Evolutionary conservation across 2,329 filamentous ascomycete species (phyloP), one percentile per base, ranked within the genome.

Genomic region (Curvularia spicifera): DNA sequence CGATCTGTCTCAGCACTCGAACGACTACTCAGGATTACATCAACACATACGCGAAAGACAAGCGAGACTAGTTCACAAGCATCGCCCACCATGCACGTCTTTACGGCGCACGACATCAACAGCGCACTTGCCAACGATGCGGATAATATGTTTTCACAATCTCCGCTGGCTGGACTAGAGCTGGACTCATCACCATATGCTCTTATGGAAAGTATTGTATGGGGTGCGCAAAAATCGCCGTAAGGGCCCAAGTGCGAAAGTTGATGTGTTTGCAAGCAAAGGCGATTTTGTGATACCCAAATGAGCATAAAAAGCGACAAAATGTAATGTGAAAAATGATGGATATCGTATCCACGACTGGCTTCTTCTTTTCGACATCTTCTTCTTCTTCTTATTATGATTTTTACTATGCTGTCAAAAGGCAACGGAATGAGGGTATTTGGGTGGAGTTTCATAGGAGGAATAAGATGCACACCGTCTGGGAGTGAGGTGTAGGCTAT

Each of bases 181-280:
- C 65, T 80, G 31, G 80, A 82, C 43, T 73, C 77, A 8, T 78
- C 75, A 24, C 81, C 81, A 7, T 82, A 83, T 66, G 79, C 79
- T 18, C 74, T 82, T 4, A 77, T 82, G 72, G 81, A 83, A 60
- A 78, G 75, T 5, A 83, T 83, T 48, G 73, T 83, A 10, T 79
- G 78, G 78, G 78, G 78, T 18, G 62, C 65, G n/a, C 70, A 72
- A 53, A 76, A 72, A 57, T 45, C 56, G 8, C 56, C 56, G 0
- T 59, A 28, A 59, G 18, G 28, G 13, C 3, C 18, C 24, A 12
- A 18, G 13, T 24, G 26, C 26, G 12, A 2, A 7, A 18, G 13
- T 20, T 24, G 20, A 45, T 22, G 15, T 26, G 31, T 50, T 28
- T 13, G 12, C 33, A 28, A 58, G 35, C 22, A 31, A 58, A 39